phyloP scores from a whole-genome alignment of 306 rosid genomes.

The Carpinus viminea region DNA sequence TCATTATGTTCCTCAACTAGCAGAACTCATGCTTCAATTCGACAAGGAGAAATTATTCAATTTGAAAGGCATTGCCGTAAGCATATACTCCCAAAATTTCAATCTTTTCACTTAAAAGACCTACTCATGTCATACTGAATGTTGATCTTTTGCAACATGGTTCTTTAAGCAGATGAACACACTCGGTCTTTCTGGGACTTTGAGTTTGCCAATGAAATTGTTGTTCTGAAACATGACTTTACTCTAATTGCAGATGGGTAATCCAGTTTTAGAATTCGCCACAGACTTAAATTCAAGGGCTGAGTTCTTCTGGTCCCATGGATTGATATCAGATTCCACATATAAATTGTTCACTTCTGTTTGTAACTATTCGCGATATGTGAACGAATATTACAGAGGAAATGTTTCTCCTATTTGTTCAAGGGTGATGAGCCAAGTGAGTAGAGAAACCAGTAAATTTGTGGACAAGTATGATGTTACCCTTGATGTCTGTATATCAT shows the following conservation, averaged over 20 bases:
- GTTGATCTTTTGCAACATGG: neutral
- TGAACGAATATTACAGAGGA: conserved; percentile 54
- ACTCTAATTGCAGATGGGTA: conserved; percentile 46
- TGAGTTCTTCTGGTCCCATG: conserved; percentile 64
- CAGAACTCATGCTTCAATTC: conserved; percentile 51
- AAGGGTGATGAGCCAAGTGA: conserved; percentile 57
- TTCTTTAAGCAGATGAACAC: neutral
- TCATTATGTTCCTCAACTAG: conserved; percentile 62
- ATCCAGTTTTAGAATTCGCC: conserved; percentile 56
- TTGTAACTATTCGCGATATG: conserved; percentile 58
- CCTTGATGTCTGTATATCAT: conserved; percentile 58
- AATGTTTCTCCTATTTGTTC: conserved; percentile 49
- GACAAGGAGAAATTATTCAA: conserved; percentile 41
- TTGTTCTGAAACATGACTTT: neutral
- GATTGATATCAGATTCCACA: conserved; percentile 56
- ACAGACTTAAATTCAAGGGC: conserved; percentile 64
- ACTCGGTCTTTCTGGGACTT: neutral
- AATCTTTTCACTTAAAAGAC: neutral
- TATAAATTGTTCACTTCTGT: conserved; percentile 48
- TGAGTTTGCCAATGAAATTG: neutral
- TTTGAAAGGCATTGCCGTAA: conserved; percentile 61
- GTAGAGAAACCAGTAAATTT: conserved; percentile 57
- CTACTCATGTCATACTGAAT: neutral
- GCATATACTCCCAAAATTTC: conserved; percentile 7
- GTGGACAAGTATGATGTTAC: conserved; percentile 68